Evolutionary conservation across 176 grass and related monocot species (phyloP).

Genomic region (Oryza coarctata): DNA sequence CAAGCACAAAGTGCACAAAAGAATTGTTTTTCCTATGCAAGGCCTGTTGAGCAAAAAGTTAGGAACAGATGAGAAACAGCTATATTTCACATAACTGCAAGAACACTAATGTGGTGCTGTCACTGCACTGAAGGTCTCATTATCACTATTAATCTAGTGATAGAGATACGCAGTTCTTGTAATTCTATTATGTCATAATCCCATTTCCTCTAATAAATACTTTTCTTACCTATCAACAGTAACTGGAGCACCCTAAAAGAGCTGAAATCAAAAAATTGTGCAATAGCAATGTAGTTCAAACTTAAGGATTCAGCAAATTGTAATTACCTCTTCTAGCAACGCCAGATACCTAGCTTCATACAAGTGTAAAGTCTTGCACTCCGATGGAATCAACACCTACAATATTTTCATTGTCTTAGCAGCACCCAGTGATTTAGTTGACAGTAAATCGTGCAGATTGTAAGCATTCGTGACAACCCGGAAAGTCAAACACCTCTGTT

Average conservation of each 20-base stretch:
- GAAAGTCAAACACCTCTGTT: not conserved
- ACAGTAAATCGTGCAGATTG: not conserved
- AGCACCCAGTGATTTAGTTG: conserved; percentile 15
- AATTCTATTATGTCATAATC: conserved; percentile 22
- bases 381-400: conserved; percentile 89
- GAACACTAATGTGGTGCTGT: not conserved
- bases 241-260: not conserved
- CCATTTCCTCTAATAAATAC: not conserved
- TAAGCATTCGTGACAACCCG: not conserved
- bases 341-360: conserved; percentile 96
- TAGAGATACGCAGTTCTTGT: conserved; percentile 4
- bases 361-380: conserved; percentile 85
- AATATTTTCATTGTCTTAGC: conserved; percentile 36
- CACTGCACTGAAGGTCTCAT: not conserved
- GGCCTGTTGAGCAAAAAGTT: conserved; percentile 51
- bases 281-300: conserved; percentile 8
- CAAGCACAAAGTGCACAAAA: conserved; percentile 93
- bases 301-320: conserved; percentile 9
- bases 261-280: conserved; percentile 24
- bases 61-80: conserved; percentile 25
- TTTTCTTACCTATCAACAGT: not conserved
- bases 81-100: not conserved
- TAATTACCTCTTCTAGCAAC: conserved; percentile 81
- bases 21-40: conserved; percentile 54
- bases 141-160: conserved; percentile 5